Evolutionary conservation across 1,139 yeast species (phyloP), one percentile per base, ranked within the genome.

Genomic region (Hyphopichia wangnamkhiaoensis): DNA sequence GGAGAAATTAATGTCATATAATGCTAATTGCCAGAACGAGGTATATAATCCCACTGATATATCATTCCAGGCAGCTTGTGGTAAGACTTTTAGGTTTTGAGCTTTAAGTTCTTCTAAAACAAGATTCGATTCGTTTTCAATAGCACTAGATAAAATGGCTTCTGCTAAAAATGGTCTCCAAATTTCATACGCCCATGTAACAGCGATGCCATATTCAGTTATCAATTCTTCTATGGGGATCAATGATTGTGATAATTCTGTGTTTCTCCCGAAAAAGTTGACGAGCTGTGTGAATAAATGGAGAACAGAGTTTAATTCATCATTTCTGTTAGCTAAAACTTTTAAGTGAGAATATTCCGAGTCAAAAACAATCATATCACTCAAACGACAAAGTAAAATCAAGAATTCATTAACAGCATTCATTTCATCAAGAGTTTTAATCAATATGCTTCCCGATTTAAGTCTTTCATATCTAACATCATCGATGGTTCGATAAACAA

Each of bases 101-200:
- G 23, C 32, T 15, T 40, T 50, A 20, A 62, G 46, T 0, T 44
- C 44, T 10, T 39, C 52, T 42, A 53, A 49, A 35, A 52, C 43
- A 37, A 21, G 9, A 17, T 21, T 18, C n/a, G 12, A 8, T 43
- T 37, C 14, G 13, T 44, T 49, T 30, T 51, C 51, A 30, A 62
- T 49, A 19, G 65, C 46, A n/a, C 13, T 13, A 5, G 18, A 15
- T 33, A 42, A 46, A 26, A 53, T 42, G 8, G 42, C 38, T 24
- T 58, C 56, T 6, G 62, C 54, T 34, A 76, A 56, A 33, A 58
- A 56, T 18, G 72, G 69, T 53, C 97, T 74, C 95, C 96, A 88
- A 1, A 89, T 54, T 44, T 84, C 89, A 61, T 85, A 89, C 0
- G 84, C 83, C 88, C 93, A 85, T 26, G 75, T 72, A 0, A 82